Evolutionary conservation across 441 rosid species (phyloP), one percentile per base, ranked within the genome.

Genomic region (Capsella rubella): DNA sequence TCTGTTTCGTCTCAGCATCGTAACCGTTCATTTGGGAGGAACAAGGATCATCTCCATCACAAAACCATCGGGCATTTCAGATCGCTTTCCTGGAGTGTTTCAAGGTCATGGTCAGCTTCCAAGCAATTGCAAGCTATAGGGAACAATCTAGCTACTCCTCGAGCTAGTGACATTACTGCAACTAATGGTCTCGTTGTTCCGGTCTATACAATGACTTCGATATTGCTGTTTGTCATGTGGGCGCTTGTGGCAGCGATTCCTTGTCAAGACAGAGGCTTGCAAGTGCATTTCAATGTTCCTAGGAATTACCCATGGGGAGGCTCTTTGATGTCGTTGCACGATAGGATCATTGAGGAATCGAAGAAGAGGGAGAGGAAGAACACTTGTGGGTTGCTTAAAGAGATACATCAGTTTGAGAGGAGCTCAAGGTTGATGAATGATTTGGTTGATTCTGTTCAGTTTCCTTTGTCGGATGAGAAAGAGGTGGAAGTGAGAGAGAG

Each of bases 71-170:
- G 92, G 2, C 96, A 90, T 80, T 90, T 84, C 77, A 74, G 97
- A 21, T 94, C 97, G 6, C 80, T 92, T 57, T 92, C 96, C 0
- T 92, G 97, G 97, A 89, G 95, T 46, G 97, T 94, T 29, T 94
- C 97, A 8, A 82, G 92, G 80, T 87, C 97, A 0, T 94, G 97
- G 97, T 94, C 97, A 0, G 97, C 97, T 1, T 92, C 95, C 2
- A 83, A 83, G 83, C 97, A 94, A 76, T 80, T 94, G 25, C 97
- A 87, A 85, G 91, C 95, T 0, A 88, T 95, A 27, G 96, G 91
- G 60, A 88, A 83, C 37, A 90, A 88, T 60, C 21, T 95, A 73
- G 67, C 62, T 8, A 79, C 88, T 0, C 99, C 97, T 0, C 79
- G 77, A 62, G 87, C 80, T 15, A 82, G 75, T 43, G 97, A 95